Evolutionary conservation across 2,329 filamentous ascomycete genomes (phyloP).

Genomic region (Arthrinium puccinioides): DNA sequence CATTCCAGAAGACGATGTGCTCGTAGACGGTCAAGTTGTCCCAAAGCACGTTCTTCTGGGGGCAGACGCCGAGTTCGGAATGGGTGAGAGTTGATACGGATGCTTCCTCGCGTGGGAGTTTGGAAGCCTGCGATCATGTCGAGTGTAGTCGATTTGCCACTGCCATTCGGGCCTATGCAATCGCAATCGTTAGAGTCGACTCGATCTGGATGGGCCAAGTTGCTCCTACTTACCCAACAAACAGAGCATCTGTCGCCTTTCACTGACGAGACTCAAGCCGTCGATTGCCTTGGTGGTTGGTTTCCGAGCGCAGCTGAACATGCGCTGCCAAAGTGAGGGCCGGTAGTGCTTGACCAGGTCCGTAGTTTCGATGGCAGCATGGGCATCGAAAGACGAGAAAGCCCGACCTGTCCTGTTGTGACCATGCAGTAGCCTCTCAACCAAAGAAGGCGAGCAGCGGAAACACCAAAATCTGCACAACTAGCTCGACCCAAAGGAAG

Average conservation of each 20-base stretch:
- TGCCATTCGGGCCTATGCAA: conserved; percentile 65
- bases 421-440: conserved; percentile 25
- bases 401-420: conserved; percentile 23
- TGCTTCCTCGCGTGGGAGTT: conserved; percentile 50
- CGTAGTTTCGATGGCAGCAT: conserved; percentile 12
- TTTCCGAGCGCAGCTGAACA: conserved; percentile 21
- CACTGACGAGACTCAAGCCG: conserved; percentile 49
- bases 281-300: conserved; percentile 46
- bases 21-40: conserved; percentile 64
- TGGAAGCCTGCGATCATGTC: conserved; percentile 61
- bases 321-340: conserved; percentile 18
- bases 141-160: conserved; percentile 63
- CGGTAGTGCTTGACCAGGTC: conserved; percentile 26
- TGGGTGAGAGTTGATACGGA: conserved; percentile 47
- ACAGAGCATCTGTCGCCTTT: conserved; percentile 56
- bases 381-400: conserved; percentile 14
- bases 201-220: no score
- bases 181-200: no score
- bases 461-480: conserved; percentile 25
- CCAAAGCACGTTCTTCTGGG: conserved; percentile 73
- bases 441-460: conserved; percentile 21
- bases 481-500: conserved; percentile 23
- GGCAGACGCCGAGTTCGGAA: conserved; percentile 53
- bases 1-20: conserved; percentile 64
- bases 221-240: no score